phyloP scores from a whole-genome alignment of 345 rosid species.

The Eutrema heterophyllum region DNA sequence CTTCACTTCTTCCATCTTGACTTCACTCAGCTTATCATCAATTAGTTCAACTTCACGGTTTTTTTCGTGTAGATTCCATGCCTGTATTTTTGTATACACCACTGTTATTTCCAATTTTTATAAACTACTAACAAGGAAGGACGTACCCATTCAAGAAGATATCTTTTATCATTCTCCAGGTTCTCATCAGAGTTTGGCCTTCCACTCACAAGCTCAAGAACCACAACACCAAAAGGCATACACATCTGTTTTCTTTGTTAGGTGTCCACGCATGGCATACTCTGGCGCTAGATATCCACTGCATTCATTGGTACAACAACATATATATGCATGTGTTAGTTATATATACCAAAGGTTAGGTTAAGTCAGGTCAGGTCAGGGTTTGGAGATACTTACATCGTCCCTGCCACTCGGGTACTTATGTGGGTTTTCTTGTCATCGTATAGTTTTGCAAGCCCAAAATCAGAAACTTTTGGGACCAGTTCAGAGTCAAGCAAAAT shows the following conservation, averaged over 20 bases:
- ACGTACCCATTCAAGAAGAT: conserved; percentile 64
- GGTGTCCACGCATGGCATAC: conserved; percentile 61
- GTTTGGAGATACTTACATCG: conserved; percentile 18
- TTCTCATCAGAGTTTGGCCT: conserved; percentile 33
- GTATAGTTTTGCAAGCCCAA: conserved; percentile 39
- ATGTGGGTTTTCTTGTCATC: conserved; percentile 40
- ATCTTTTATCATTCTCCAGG: conserved; percentile 25
- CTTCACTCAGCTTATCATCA: conserved; percentile 36
- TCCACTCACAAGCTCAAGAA: conserved; percentile 40
- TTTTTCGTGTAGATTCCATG: conserved; percentile 52
- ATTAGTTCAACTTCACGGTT: conserved; percentile 37
- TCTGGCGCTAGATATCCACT: conserved; percentile 61
- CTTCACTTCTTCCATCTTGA: conserved; percentile 41
- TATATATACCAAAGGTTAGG: no score
- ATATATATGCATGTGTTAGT: conserved; percentile 3
- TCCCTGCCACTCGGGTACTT: conserved; percentile 42
- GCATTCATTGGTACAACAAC: neutral
- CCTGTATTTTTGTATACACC: conserved; percentile 26
- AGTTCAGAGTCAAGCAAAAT: conserved; percentile 46
- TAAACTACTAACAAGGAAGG: neutral
- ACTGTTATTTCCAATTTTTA: neutral
- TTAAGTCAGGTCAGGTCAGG: neutral
- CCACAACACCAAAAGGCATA: conserved; percentile 47
- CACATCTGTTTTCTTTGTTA: conserved; percentile 51
- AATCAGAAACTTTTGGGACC: conserved; percentile 40